Conservation (phyloP, 352 stramenopile species). For the Discostella stelligera region DNA sequence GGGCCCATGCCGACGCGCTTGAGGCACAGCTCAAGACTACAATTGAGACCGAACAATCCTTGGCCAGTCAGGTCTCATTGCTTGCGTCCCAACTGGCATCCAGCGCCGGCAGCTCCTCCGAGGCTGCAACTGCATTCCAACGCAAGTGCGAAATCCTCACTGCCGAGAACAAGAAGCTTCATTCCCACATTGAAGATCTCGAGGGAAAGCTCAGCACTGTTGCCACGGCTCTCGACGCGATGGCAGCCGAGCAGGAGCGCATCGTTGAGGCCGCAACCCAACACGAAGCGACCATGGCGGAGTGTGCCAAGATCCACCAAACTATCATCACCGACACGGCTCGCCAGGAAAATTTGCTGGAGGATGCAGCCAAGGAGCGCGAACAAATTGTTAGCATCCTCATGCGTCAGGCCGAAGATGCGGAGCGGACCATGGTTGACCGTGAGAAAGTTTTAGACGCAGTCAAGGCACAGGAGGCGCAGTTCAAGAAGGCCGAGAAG, state of each 20-base stretch:
- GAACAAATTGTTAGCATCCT: slow-evolving; percentile 62
- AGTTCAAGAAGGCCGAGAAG: slow-evolving; percentile 30
- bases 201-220: slow-evolving; percentile 63
- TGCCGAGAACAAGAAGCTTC: slow-evolving; percentile 52
- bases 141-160: slow-evolving; percentile 47
- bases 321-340: slow-evolving; percentile 51
- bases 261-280: slow-evolving; percentile 50
- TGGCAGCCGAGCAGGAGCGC: slow-evolving; percentile 56
- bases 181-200: slow-evolving; percentile 48
- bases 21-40: slow-evolving; percentile 72
- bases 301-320: slow-evolving; percentile 43
- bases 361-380: slow-evolving; percentile 55
- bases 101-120: slow-evolving; percentile 32
- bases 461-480: slow-evolving; percentile 39
- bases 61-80: slow-evolving; percentile 61
- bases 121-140: slow-evolving; percentile 28
- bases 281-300: slow-evolving; percentile 57
- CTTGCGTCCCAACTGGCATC: slow-evolving; percentile 54
- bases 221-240: slow-evolving; percentile 52
- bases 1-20: slow-evolving; percentile 54
- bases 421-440: slow-evolving; percentile 38
- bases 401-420: slow-evolving; percentile 52
- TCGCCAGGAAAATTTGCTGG: slow-evolving; percentile 48
- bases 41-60: slow-evolving; percentile 63
- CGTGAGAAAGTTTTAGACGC: slow-evolving; percentile 35